phyloP scores from a whole-genome alignment of 345 rosid species.

The Arabis hirsuta region DNA sequence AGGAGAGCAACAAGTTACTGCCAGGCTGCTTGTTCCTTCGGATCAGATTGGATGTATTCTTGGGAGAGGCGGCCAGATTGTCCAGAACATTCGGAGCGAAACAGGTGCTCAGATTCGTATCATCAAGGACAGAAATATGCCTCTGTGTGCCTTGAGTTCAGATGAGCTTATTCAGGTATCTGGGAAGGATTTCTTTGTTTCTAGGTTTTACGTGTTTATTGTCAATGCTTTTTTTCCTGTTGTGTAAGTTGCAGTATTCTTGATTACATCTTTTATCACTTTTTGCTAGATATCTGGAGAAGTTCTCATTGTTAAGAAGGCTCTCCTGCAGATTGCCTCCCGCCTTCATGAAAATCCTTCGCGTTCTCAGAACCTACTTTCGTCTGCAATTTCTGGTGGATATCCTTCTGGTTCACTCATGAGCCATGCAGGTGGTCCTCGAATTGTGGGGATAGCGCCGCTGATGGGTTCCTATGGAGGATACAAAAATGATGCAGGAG shows the following conservation, averaged over 20 bases:
- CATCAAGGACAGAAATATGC: constrained; percentile 85
- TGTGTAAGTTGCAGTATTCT: background rate
- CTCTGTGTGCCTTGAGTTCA: constrained; percentile 76
- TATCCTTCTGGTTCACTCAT: constrained; percentile 66
- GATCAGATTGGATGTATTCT: constrained; percentile 98
- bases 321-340: constrained; percentile 75
- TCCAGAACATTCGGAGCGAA: constrained; percentile 82
- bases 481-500: constrained; percentile 77
- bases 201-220: constrained; percentile 1
- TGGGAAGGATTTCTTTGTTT: background rate
- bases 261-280: background rate
- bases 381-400: constrained; percentile 62
- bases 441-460: constrained; percentile 82
- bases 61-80: constrained; percentile 95
- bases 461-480: constrained; percentile 78
- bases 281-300: constrained; percentile 79
- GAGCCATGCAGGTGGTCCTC: constrained; percentile 63
- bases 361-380: constrained; percentile 76
- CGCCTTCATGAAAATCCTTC: constrained; percentile 95
- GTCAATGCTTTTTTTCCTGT: background rate
- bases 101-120: constrained; percentile 94
- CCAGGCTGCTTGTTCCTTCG: constrained; percentile 89
- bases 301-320: constrained; percentile 75
- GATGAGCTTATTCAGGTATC: constrained; percentile 97
- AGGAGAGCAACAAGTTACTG: constrained; percentile 61